phyloP scores from a whole-genome alignment of 2,329 filamentous ascomycete species.

The Tolypocladium sp. region DNA sequence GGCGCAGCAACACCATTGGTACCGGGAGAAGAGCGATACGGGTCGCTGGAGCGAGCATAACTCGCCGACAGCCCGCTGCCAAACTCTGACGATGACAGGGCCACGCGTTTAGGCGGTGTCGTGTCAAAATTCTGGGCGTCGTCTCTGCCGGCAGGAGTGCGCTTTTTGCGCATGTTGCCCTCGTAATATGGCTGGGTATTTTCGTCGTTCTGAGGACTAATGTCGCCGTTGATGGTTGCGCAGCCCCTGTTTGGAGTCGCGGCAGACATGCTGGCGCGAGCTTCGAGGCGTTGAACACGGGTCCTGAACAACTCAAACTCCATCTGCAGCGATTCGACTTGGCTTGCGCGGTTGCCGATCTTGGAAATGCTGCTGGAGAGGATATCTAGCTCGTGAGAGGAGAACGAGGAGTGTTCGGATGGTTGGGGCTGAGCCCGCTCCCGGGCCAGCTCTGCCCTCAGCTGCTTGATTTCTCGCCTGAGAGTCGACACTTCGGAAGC shows the following conservation, averaged over 20 bases:
- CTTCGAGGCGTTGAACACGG: slow-evolving; percentile 24
- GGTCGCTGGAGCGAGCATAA: slow-evolving; percentile 3
- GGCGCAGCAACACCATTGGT: neutral
- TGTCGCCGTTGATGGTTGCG: neutral
- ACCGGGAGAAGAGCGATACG: slow-evolving; percentile 10
- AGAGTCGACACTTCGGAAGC: slow-evolving; percentile 21
- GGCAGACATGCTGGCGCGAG: slow-evolving; percentile 1
- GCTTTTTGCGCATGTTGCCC: slow-evolving; percentile 9
- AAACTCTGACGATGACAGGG: slow-evolving; percentile 12
- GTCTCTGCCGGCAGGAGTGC: slow-evolving; percentile 7
- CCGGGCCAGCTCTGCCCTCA: slow-evolving; percentile 17
- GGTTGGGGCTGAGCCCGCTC: slow-evolving; percentile 11
- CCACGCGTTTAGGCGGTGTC: slow-evolving; percentile 13
- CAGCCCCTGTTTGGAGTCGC: slow-evolving; percentile 1
- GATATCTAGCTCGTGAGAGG: slow-evolving; percentile 27
- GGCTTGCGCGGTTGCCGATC: slow-evolving; percentile 25
- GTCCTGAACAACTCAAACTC: slow-evolving; percentile 30
- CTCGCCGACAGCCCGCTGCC: slow-evolving; percentile 5
- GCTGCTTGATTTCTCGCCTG: slow-evolving; percentile 21
- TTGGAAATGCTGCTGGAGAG: slow-evolving; percentile 27
- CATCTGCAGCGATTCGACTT: slow-evolving; percentile 31
- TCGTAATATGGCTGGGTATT: slow-evolving; percentile 2
- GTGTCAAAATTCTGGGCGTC: slow-evolving; percentile 5
- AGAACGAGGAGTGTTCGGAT: slow-evolving; percentile 11
- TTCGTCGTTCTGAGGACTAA: neutral